A percentile compares a stretch with the other conserved stretches of the same genome.
phyloP scores from a whole-genome alignment of 805 yeast genomes.

The Ogataea saltuana region DNA sequence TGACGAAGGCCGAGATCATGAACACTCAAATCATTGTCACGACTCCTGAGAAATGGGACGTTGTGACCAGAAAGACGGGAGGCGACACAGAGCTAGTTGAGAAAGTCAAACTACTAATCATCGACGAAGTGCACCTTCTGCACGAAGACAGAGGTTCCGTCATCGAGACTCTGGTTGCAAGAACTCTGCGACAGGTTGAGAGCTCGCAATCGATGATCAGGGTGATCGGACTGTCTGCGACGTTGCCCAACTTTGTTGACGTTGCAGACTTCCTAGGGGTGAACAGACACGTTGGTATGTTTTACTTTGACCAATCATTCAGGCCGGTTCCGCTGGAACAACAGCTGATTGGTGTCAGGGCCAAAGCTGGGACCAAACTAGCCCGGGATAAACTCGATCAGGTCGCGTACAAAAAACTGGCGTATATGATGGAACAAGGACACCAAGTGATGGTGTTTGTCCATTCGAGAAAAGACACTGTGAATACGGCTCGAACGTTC shows the following conservation, averaged over 20 bases:
- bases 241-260: slow-evolving; percentile 86
- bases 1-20: slow-evolving; percentile 75
- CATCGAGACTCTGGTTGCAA: slow-evolving; percentile 90
- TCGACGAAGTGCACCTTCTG: slow-evolving; percentile 94
- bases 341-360: slow-evolving; percentile 80
- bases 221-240: slow-evolving; percentile 92
- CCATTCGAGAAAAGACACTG: slow-evolving; percentile 92
- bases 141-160: slow-evolving; percentile 99
- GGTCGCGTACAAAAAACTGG: slow-evolving; percentile 73
- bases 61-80: slow-evolving; percentile 87
- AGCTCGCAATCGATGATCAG: slow-evolving; percentile 91
- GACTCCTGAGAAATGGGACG: slow-evolving; percentile 98
- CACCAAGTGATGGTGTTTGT: slow-evolving; percentile 96
- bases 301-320: slow-evolving; percentile 89
- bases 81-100: slow-evolving; percentile 86
- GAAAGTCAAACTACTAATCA: slow-evolving; percentile 81
- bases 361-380: slow-evolving; percentile 76
- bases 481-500: slow-evolving; percentile 73
- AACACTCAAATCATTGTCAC: slow-evolving; percentile 88
- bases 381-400: slow-evolving; percentile 73
- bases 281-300: slow-evolving; percentile 86
- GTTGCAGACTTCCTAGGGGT: slow-evolving; percentile 96
- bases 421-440: slow-evolving; percentile 64
- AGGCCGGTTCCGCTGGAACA: slow-evolving; percentile 94
- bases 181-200: slow-evolving; percentile 94